Percentiles rank a stretch among this genome's conserved stretches.
Conservation (phyloP, 805 yeast species). For the Saturnispora zaruensis region DNA sequence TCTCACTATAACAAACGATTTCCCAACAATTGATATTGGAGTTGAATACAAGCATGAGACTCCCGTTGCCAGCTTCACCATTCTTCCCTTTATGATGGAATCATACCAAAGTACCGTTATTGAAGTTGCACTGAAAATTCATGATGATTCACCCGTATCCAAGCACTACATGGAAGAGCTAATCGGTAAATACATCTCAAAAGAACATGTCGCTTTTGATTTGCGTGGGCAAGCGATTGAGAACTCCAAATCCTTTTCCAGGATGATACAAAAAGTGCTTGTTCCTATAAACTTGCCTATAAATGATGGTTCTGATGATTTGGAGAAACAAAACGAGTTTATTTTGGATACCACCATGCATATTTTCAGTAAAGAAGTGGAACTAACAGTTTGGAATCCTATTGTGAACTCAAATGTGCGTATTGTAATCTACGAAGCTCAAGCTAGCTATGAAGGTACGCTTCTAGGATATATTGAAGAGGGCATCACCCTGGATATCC, state of each 20-base stretch:
- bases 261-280: slow-evolving; percentile 19
- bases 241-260: slow-evolving; percentile 21
- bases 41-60: slow-evolving; percentile 27
- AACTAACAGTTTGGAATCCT: slow-evolving; percentile 48
- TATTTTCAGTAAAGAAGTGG: slow-evolving; percentile 45
- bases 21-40: slow-evolving; percentile 18
- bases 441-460: slow-evolving; percentile 39
- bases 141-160: slow-evolving; percentile 1
- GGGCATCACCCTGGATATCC: slow-evolving; percentile 21
- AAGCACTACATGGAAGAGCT: slow-evolving; percentile 25
- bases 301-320: slow-evolving; percentile 17
- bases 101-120: neutral
- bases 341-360: slow-evolving; percentile 45
- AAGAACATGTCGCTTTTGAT: slow-evolving; percentile 20
- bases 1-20: slow-evolving; percentile 22
- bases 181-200: slow-evolving; percentile 34
- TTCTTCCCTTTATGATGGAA: slow-evolving; percentile 20
- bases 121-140: neutral
- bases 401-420: slow-evolving; percentile 36
- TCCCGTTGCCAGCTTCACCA: slow-evolving; percentile 26
- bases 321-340: slow-evolving; percentile 23
- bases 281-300: slow-evolving; percentile 21
- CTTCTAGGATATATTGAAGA: slow-evolving; percentile 28
- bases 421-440: slow-evolving; percentile 37
- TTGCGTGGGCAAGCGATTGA: slow-evolving; percentile 23